Base-by-base conservation (phyloP, 495 filamentous ascomycete genomes). In the Penicillium silybi region DNA sequence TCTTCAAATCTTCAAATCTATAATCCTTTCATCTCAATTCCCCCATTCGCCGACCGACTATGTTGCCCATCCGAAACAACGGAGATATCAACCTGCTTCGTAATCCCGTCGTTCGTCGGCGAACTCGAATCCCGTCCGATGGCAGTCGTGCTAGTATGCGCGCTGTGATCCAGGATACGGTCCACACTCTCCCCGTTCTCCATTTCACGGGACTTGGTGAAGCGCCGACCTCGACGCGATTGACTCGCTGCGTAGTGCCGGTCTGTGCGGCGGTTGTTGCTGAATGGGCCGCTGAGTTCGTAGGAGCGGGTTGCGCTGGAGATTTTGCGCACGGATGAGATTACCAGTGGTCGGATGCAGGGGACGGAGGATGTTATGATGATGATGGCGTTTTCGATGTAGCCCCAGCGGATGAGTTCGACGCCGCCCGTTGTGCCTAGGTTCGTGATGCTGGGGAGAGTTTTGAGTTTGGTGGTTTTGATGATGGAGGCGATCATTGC, bases 401-500 rank as follows among this genome's bases (percentile, higher is more conserved):
- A 71, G 13, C 61, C 64, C 66, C 68, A 71, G 35, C 63, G 63
- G 50, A 71, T 69, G 0, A 71, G 50, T 44, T 66, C 59, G 37
- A 68, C 44, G 16, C 57, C 63, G 27, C 66, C 66, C 0, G 9
- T 27, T 1, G 64, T 46, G 16, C 66, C 66, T 13, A 67, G 59
- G 40, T 71, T 65, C 0, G 66, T 69, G 41, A 69, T 47, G 35
- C 66, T 59, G 20, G 66, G 68, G 9, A 75, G 49, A 16, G 67
- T 43, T 51, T 59, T 46, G 39, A 69, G 66, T 34, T 72, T 71
- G 19, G 69, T 66, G 6, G 72, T 74, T 38, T 74, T 74, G 56
- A 75, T 58, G 37, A 73, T 70, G n/a, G 71, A 75, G 13, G 72
- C 71, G 22, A 64, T 42, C 67, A 70, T 69, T 9, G 67, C 69